A percentile compares a stretch with the other conserved stretches of the same genome.
phyloP scores from a whole-genome alignment of 2,329 filamentous ascomycete genomes.

The Ceratocystis huliohia region DNA sequence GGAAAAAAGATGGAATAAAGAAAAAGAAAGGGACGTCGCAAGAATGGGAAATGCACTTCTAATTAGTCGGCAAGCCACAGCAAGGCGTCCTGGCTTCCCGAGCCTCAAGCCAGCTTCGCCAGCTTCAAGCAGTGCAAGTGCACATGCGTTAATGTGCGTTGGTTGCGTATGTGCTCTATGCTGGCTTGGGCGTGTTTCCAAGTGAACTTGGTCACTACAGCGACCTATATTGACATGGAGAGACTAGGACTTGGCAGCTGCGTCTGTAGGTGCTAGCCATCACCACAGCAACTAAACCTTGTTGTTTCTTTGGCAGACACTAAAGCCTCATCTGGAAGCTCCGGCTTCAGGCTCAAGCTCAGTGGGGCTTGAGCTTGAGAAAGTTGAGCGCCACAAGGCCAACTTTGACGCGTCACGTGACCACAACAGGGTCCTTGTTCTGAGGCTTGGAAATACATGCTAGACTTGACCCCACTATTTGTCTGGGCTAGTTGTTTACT shows the following conservation, averaged over 20 bases:
- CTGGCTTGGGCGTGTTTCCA: conserved; percentile 10
- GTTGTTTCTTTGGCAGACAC: neutral
- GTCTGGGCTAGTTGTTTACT: neutral
- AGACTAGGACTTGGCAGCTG: conserved; percentile 16
- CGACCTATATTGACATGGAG: conserved; percentile 15
- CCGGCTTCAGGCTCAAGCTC: neutral
- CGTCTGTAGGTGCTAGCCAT: conserved; percentile 11
- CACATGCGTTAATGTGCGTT: neutral
- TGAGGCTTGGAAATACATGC: neutral
- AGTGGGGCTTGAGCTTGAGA: no score
- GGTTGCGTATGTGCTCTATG: neutral
- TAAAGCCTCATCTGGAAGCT: conserved; percentile 6
- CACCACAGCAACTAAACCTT: conserved; percentile 13
- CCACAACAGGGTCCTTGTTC: neutral
- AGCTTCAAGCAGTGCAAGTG: neutral
- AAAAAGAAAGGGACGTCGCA: neutral
- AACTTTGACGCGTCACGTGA: neutral
- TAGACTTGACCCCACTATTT: conserved; percentile 6
- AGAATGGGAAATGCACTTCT: conserved; percentile 10
- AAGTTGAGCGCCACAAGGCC: neutral
- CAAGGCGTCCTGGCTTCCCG: neutral
- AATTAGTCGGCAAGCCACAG: conserved; percentile 11
- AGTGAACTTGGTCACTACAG: conserved; percentile 12
- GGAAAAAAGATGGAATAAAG: conserved; percentile 6
- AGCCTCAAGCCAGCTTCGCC: neutral